A percentile compares a stretch with the other conserved stretches of the same genome.
Evolutionary conservation across 768 basidiomycete genomes (phyloP).

Genomic region (Astraeus odoratus): DNA sequence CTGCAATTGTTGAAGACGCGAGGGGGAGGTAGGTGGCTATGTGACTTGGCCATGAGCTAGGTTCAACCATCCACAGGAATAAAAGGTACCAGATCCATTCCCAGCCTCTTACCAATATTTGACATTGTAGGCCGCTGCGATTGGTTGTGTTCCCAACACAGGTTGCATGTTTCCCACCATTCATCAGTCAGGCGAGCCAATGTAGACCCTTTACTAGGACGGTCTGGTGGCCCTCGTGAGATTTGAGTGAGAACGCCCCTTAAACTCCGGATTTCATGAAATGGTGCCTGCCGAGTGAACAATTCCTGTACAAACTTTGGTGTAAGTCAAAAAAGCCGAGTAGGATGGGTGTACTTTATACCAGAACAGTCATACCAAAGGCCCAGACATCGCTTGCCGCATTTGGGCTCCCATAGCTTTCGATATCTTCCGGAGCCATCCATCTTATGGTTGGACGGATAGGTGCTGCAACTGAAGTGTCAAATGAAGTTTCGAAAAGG

Average conservation of each 20-base stretch:
- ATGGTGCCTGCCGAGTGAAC: neutral
- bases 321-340: neutral
- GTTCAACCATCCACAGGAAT: neutral
- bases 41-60: neutral
- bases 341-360: neutral
- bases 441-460: neutral
- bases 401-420: neutral
- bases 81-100: neutral
- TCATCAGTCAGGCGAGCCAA: neutral
- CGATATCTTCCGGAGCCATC: neutral
- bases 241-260: neutral
- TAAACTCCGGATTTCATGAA: neutral
- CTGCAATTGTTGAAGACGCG: too few relatives aligned
- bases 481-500: neutral
- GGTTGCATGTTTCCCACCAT: neutral
- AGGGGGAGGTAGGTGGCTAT: too few relatives aligned
- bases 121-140: neutral
- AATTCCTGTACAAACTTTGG: neutral
- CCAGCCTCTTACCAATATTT: neutral
- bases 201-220: neutral
- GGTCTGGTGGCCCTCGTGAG: neutral
- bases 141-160: neutral
- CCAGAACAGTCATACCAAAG: neutral
- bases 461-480: neutral
- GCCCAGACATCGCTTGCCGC: neutral